Evolutionary conservation across 495 filamentous ascomycete species (phyloP).

Genomic region (Xylaria flabelliformis): DNA sequence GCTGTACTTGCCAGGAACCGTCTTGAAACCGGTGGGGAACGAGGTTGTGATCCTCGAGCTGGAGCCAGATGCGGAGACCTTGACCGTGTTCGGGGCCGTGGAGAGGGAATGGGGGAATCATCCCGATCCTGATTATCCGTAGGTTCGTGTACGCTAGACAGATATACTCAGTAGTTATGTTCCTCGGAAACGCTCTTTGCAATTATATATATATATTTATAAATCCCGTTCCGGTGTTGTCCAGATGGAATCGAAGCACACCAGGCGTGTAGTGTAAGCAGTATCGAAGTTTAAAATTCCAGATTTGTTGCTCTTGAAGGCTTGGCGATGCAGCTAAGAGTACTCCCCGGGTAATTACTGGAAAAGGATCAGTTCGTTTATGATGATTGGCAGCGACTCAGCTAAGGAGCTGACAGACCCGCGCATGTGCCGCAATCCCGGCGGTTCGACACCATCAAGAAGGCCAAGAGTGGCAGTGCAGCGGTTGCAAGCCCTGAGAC

Average conservation of each 20-base stretch:
- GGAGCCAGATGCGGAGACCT: conserved; percentile 43
- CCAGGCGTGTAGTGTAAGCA: neutral
- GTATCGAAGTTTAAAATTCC: neutral
- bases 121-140: conserved; percentile 48
- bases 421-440: conserved; percentile 6
- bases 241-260: neutral
- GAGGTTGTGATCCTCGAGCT: conserved; percentile 52
- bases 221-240: neutral
- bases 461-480: conserved; percentile 24
- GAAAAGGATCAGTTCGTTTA: conserved; percentile 12
- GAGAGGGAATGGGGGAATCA: conserved; percentile 52
- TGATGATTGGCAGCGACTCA: conserved; percentile 19
- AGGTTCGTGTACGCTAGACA: neutral
- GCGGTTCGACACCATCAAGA: conserved; percentile 9
- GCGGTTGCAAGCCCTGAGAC: conserved; percentile 12
- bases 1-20: conserved; percentile 50
- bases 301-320: neutral
- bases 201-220: neutral
- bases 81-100: conserved; percentile 41
- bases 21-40: conserved; percentile 41
- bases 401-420: neutral
- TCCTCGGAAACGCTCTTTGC: neutral
- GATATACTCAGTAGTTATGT: neutral
- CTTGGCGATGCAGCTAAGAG: neutral
- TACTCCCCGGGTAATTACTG: neutral